phyloP scores from a whole-genome alignment of 768 basidiomycete species.

The Nidularia sp. region DNA sequence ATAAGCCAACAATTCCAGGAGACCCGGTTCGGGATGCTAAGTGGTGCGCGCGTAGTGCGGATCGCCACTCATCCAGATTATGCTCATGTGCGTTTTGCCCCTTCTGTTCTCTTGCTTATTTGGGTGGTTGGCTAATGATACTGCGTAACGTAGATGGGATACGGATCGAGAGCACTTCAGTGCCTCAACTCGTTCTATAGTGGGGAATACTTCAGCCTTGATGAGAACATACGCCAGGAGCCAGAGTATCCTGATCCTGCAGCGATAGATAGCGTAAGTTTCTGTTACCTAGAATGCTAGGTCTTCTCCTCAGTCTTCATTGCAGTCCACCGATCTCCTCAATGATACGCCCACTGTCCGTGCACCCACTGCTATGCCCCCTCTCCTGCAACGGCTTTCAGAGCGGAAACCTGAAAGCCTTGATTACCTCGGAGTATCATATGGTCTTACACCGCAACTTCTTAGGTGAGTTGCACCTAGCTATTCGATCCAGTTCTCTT shows the following conservation, averaged over 20 bases:
- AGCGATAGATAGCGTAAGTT: conserved; percentile 37
- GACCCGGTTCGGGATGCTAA: conserved; percentile 85
- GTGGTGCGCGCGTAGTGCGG: conserved; percentile 87
- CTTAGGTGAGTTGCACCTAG: conserved; percentile 46
- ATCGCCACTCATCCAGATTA: conserved; percentile 97
- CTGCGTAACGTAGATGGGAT: conserved; percentile 74
- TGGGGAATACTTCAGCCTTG: conserved; percentile 86
- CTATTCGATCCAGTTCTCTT: background rate
- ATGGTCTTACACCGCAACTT: conserved; percentile 85
- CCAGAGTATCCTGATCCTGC: conserved; percentile 58
- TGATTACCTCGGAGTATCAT: conserved; percentile 95
- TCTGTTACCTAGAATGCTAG: background rate
- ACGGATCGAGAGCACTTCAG: conserved; percentile 85
- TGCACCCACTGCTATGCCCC: conserved; percentile 78
- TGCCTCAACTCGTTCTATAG: conserved; percentile 88
- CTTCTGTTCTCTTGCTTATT: conserved; percentile 1
- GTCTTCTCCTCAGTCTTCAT: background rate
- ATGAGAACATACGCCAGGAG: conserved; percentile 57
- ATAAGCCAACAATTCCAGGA: conserved; percentile 96
- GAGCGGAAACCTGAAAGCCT: conserved; percentile 87
- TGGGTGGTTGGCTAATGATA: background rate
- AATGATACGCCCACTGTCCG: conserved; percentile 78
- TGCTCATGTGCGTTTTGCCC: conserved; percentile 57
- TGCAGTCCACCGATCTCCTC: conserved; percentile 46
- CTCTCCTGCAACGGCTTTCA: conserved; percentile 83